Evolutionary conservation across 192 early-diverging fungal species (phyloP), one percentile per base, ranked within the genome.

Genomic region (Borealophlyctis nickersoniae): DNA sequence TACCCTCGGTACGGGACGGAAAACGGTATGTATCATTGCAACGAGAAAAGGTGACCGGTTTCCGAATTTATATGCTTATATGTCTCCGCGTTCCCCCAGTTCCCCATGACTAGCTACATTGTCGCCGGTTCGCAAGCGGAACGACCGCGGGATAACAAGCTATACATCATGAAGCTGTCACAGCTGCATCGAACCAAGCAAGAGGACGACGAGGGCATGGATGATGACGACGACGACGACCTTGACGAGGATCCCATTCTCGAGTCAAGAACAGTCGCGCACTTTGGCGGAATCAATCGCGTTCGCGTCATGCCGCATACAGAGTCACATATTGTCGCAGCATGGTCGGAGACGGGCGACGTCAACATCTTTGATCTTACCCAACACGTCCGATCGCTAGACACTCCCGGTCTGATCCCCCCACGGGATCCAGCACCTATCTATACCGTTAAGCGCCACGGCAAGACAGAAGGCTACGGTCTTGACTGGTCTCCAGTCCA

Each of bases 341-440:
- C 94, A 16, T 96, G 93, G 96, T 75, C 92, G 3, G 96, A 98
- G 52, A 92, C 87, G n/a, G 94, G 95, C 33, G 90, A 94, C 69
- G 96, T 98, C 29, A 84, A 94, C 66, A 83, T 99, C 57, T 98
- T 86, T 81, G 93, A 99, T 69, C 72, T 96, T 48, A 77, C 86
- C n/a, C 75, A 82, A 61, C 73, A 86, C 58, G 86, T 94, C 49
- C 76, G 73, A 28, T 71, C 89, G 30, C 72, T 99, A 36, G 93
- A 96, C 60, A 87, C 77, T 4, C 90, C 92, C n/a, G 94, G 94
- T 2, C 54, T 82, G 2, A 67, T 79, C 50, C 78, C 86, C 4
- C 78, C 87, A 14, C 61, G 81, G 26, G 81, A 85, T 9, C 76
- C 79, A 52, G 86, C 86, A 62, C 93, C 94, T 0, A 58, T 95